Percentiles rank a stretch among this genome's conserved stretches.
Conservation (phyloP, 176 grass and related monocot genomes). For the Ensete ventricosum region DNA sequence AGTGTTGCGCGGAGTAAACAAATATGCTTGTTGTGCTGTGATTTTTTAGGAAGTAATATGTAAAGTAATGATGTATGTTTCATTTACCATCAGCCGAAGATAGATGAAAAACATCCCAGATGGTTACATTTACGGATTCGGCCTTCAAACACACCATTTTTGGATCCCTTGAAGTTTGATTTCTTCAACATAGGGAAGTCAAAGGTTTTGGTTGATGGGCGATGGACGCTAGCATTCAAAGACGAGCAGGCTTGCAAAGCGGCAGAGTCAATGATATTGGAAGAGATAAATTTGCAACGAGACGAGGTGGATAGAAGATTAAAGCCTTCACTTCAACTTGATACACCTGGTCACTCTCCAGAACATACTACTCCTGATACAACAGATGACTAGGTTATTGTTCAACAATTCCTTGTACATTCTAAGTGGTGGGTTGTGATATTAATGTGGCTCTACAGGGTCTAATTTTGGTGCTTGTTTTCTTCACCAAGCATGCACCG, state of each 20-base stretch:
- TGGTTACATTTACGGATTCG: slow-evolving; percentile 95
- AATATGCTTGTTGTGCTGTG: background rate
- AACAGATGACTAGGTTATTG: background rate
- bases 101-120: slow-evolving; percentile 65
- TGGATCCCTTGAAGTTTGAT: slow-evolving; percentile 64
- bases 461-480: background rate
- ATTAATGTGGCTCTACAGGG: background rate
- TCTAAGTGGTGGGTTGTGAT: background rate
- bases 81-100: slow-evolving; percentile 65
- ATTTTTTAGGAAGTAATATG: background rate
- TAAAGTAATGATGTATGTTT: slow-evolving; percentile 4
- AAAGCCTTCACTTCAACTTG: slow-evolving; percentile 47
- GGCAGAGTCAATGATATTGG: slow-evolving; percentile 55
- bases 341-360: slow-evolving; percentile 7
- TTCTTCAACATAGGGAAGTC: slow-evolving; percentile 32
- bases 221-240: slow-evolving; percentile 92
- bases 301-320: slow-evolving; percentile 44
- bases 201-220: slow-evolving; percentile 88
- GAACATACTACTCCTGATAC: background rate
- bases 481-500: slow-evolving; percentile 2
- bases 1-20: background rate
- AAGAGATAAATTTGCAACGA: slow-evolving; percentile 57
- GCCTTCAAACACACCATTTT: slow-evolving; percentile 61
- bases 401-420: background rate
- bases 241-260: slow-evolving; percentile 62